Evolutionary conservation across 169 alveolate genomes (phyloP), one percentile per base, ranked within the genome.

Genomic region (Cryptosporidium canis): DNA sequence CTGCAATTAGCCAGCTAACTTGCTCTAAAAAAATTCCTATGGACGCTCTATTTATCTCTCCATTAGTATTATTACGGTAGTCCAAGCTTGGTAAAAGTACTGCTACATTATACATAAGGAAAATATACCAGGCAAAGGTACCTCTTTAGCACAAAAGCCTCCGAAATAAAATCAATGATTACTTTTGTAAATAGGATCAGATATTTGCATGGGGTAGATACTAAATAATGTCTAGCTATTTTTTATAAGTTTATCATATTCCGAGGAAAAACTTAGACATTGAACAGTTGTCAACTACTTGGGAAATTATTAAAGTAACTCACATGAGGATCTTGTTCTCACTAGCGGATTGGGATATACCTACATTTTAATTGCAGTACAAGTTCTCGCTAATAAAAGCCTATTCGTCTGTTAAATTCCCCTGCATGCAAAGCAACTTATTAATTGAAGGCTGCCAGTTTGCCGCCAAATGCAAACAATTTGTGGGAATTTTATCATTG

Each of bases 91-190:
- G 85, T 51, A 71, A 35, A 71, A 71, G 85, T 37, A 71, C 39
- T 71, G 85, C 85, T 51, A 71, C 85, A 71, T 71, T 71, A 71
- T 71, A 71, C 85, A 71, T 71, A 3, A 51, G 63, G 63, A 51
- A 51, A 51, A 51, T 21, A 51, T 9, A 33, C 24, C 2, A 47
- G 14, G 24, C 7, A 51, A 21, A 51, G 24, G 16, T 5, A 51
- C 37, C 35, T 51, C 18, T 51, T 9, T 14, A 12, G n/a, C 33
- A 51, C 21, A 51, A 51, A 51, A 2, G 9, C 35, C 63, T 51
- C 37, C 63, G 24, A 51, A 51, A n/a, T n/a, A 55, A 61, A 61
- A 61, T 33, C 0, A 16, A 7, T 31, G 21, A 14, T 18, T 61
- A 0, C 24, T 21, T 61, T 12, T 61, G 41, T 24, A 21, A 12